Percentiles rank a stretch among this genome's conserved stretches.
These are phyloP conservation scores for Trichoderma afroharzianum DNA, from an alignment of 2,329 filamentous ascomycete species.

Conservation along the genomic window DNA sequence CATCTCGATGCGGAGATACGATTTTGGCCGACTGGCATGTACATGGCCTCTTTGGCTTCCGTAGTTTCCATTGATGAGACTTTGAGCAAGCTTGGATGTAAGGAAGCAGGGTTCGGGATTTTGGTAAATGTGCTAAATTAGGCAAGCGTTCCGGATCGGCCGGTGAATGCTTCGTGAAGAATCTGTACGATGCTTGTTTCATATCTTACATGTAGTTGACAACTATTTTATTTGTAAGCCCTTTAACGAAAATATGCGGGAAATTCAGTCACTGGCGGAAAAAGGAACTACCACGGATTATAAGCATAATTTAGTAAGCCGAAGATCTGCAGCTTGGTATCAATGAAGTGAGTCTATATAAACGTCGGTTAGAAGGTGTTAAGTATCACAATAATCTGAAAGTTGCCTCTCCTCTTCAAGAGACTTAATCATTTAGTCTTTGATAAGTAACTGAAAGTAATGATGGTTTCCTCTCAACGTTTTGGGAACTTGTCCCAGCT, in stretches of 20 bases:
- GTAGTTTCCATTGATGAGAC: not conserved
- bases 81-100: not conserved
- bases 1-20: too few relatives aligned
- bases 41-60: not conserved
- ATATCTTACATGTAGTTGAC: not conserved
- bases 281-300: not conserved
- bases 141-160: not conserved
- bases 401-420: not conserved
- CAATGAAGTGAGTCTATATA: not conserved
- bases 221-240: not conserved
- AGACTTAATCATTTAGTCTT: fast-evolving
- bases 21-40: too few relatives aligned
- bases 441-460: not conserved
- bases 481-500: not conserved
- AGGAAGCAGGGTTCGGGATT: not conserved
- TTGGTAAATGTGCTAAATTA: not conserved
- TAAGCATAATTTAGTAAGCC: not conserved
- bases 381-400: not conserved
- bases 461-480: not conserved
- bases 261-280: not conserved
- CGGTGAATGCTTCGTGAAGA: not conserved
- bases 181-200: not conserved
- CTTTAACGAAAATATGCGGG: not conserved
- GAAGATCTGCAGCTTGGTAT: not conserved
- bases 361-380: not conserved